Percentiles rank a stretch among this genome's conserved stretches.
Conservation (phyloP, 176 grass and related monocot species). For the Eragrostis curvula region DNA sequence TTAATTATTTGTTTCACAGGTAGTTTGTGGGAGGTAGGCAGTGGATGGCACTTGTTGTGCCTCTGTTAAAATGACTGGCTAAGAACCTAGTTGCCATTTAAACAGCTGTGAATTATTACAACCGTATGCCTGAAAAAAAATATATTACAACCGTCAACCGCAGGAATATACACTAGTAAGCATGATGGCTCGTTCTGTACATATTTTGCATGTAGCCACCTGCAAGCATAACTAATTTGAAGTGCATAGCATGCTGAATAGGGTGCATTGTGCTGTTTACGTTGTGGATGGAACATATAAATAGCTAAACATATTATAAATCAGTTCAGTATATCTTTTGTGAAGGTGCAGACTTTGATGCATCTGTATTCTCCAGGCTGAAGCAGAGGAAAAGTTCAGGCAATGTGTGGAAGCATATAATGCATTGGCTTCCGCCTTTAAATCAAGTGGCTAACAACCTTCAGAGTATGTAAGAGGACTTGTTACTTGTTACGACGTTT, state of each 20-base stretch:
- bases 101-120: neutral
- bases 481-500: neutral
- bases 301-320: neutral
- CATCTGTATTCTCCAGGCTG: slow-evolving; percentile 35
- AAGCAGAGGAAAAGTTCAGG: slow-evolving; percentile 78
- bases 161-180: neutral
- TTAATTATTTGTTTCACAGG: neutral
- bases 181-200: neutral
- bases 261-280: neutral
- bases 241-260: neutral
- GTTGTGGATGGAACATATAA: neutral
- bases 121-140: no score
- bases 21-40: neutral
- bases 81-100: neutral
- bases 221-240: neutral
- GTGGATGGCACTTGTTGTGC: neutral
- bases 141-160: neutral
- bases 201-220: neutral
- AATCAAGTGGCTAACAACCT: slow-evolving; percentile 32
- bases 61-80: neutral
- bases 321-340: neutral
- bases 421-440: slow-evolving; percentile 38
- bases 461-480: neutral
- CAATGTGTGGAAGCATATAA: slow-evolving; percentile 65
- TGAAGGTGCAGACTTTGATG: neutral